These are phyloP conservation scores for Sporisorium graminicola DNA, from an alignment of 1,284 basidiomycete genomes.

Conservation along the genomic window DNA sequence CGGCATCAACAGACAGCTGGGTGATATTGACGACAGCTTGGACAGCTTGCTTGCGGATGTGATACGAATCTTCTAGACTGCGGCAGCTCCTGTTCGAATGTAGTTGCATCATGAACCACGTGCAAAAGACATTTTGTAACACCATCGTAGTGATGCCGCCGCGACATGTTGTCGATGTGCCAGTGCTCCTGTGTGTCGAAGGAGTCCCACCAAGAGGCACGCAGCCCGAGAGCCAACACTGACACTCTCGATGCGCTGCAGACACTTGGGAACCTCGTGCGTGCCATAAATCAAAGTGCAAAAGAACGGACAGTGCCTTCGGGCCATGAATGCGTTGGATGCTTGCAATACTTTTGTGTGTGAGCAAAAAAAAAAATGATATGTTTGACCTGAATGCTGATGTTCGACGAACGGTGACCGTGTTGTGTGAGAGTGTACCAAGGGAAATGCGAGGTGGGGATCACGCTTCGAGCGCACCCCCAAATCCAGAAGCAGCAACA, in stretches of 20 bases:
- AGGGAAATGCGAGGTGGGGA: neutral
- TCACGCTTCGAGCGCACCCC: constrained; percentile 17
- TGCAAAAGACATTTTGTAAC: too few relatives aligned
- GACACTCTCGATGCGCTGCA: too few relatives aligned
- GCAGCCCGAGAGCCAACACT: too few relatives aligned
- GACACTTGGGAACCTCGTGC: too few relatives aligned
- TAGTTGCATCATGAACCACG: too few relatives aligned
- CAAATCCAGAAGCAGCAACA: constrained; percentile 36
- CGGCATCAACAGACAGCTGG: constrained; percentile 36
- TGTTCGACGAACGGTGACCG: neutral
- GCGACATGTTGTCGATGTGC: too few relatives aligned
- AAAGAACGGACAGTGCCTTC: too few relatives aligned
- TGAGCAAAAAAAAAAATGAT: neutral
- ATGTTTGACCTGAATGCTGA: neutral
- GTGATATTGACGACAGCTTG: constrained; percentile 42
- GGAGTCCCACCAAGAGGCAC: too few relatives aligned
- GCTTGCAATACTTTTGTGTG: neutral
- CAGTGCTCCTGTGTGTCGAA: too few relatives aligned
- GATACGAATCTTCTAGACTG: constrained; percentile 36
- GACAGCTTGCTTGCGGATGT: constrained; percentile 43
- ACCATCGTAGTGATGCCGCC: too few relatives aligned
- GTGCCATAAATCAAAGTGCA: neutral
- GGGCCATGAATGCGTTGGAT: neutral
- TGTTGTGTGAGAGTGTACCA: neutral
- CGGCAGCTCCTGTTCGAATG: neutral